Evolutionary conservation across 2,329 filamentous ascomycete species (phyloP).

Genomic region (Chrysoporthe deuterocubensis): DNA sequence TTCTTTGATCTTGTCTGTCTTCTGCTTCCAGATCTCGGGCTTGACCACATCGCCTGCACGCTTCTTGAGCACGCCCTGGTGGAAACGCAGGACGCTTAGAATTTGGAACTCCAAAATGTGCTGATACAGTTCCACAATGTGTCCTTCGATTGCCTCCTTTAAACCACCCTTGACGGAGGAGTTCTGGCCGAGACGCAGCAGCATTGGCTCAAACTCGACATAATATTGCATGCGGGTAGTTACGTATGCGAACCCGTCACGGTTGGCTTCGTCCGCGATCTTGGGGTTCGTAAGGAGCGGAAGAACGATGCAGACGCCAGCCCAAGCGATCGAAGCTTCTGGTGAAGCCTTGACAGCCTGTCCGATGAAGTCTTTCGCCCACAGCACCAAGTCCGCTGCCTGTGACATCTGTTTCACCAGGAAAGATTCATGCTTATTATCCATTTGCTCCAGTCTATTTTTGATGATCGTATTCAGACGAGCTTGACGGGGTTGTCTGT

Average conservation of each 20-base stretch:
- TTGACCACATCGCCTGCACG: neutral
- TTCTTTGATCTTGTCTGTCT: neutral
- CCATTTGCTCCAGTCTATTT: neutral
- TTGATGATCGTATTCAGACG: neutral
- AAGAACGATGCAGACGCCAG: slow-evolving; percentile 43
- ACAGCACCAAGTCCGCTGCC: slow-evolving; percentile 29
- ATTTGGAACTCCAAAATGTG: neutral
- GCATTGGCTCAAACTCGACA: slow-evolving; percentile 34
- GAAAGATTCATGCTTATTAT: neutral
- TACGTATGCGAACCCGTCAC: slow-evolving; percentile 40
- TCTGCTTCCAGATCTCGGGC: neutral
- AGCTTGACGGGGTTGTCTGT: neutral
- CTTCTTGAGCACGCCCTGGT: neutral
- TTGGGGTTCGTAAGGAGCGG: slow-evolving; percentile 40
- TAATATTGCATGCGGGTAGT: slow-evolving; percentile 41
- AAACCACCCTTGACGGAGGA: neutral
- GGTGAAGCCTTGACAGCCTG: slow-evolving; percentile 38
- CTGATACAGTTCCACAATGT: neutral
- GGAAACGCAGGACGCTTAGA: neutral
- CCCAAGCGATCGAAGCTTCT: slow-evolving; percentile 39
- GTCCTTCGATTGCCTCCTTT: neutral
- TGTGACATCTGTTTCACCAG: slow-evolving; percentile 13
- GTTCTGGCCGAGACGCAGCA: neutral
- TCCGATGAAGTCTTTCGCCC: slow-evolving; percentile 34
- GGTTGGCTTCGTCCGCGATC: slow-evolving; percentile 37